Base-by-base conservation (phyloP, 352 stramenopile species). In the Pseudoperonospora humuli region DNA sequence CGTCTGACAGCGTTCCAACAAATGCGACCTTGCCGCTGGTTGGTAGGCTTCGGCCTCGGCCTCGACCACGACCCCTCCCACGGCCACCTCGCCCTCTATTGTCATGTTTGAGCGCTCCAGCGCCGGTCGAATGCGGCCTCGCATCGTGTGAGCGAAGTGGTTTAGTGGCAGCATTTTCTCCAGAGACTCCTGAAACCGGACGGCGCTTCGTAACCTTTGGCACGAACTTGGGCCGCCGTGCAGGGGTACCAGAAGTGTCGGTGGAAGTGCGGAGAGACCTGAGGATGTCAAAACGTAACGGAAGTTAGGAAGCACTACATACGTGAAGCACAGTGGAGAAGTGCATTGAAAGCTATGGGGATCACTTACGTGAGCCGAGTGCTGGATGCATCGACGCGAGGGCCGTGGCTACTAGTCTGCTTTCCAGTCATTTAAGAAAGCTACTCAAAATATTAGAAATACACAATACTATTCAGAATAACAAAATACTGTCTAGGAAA, bases 1-100 rank as follows among this genome's bases (percentile, higher is more conserved):
- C 80, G 11, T 61, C 72, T n/a, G 80, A 87, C 5, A 90, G 50
- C n/a, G 77, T 86, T 4, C 80, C 80, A 1, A 88, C 80, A 52
- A 93, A 93, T 2, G 67, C 59, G 1, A 92, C 70, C 36, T 84
- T 85, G 14, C 75, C 75, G 6, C 61, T 75, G 4, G 80, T 70
- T 1, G 89, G 35, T 9, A 76, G 65, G 7, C 77, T 68, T 21
- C 70, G 61, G 9, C 70, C 69, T 0, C 70, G 62, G 13, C 70
- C 59, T 24, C 75, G 57, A 7, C 79, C 61, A 19, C 76, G 60
- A 13, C 79, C 66, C n/a, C 76, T 57, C 1, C 73, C 73, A 19
- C 71, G 57, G 5, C 67, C 69, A 8, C 62, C 60, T 5, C 72
- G 70, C 10, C 63, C 47, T 70, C 50, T 60, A 39, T 51, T 53